A percentile compares a stretch with the other conserved stretches of the same genome.
These are phyloP conservation scores for Musa balbisiana DNA, from an alignment of 202 grass and related monocot species.

Conservation along the genomic window DNA sequence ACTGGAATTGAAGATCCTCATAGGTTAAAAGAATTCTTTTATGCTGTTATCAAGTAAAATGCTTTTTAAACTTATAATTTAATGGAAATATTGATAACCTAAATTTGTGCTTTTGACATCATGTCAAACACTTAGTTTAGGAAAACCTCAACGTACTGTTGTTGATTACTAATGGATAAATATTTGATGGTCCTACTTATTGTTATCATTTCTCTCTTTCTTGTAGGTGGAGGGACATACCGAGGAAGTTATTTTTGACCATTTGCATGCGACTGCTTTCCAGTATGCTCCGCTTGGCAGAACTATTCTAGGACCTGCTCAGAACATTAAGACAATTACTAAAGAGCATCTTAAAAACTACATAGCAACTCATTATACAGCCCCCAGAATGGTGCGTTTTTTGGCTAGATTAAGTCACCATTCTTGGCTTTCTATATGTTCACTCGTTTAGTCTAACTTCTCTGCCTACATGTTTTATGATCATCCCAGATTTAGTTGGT, in stretches of 20 bases:
- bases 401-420: not conserved
- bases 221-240: conserved; percentile 78
- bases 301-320: conserved; percentile 69
- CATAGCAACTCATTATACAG: conserved; percentile 92
- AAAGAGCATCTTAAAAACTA: conserved; percentile 61
- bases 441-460: not conserved
- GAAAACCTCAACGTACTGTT: not conserved
- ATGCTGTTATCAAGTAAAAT: no score
- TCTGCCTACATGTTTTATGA: not conserved
- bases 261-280: conserved; percentile 97
- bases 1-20: no score
- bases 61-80: no score
- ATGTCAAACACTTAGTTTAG: not conserved
- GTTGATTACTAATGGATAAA: not conserved
- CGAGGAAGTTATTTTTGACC: conserved; percentile 93
- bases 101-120: not conserved
- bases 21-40: no score
- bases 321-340: conserved; percentile 75
- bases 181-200: not conserved
- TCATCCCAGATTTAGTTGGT: not conserved
- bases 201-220: not conserved
- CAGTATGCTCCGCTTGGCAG: conserved; percentile 90
- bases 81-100: no score
- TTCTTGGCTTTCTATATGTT: not conserved
- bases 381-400: conserved; percentile 69